Evolutionary conservation across 768 basidiomycete genomes (phyloP).

Genomic region (Boletus vinaceobasis): DNA sequence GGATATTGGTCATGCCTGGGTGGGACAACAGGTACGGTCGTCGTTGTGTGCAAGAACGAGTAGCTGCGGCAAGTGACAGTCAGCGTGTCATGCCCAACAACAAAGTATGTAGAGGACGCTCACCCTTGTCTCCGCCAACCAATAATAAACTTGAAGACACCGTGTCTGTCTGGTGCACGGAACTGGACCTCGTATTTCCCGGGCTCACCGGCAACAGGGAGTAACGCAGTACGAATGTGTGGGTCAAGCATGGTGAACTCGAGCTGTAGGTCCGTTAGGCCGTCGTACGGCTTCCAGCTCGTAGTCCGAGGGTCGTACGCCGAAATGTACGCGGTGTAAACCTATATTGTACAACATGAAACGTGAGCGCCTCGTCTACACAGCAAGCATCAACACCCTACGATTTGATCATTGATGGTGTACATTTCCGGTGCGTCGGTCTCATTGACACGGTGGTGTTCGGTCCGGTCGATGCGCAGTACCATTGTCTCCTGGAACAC

Average conservation of each 20-base stretch:
- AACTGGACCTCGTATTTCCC: conserved; percentile 81
- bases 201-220: conserved; percentile 49
- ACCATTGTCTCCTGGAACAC: conserved; percentile 85
- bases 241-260: conserved; percentile 99
- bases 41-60: conserved; percentile 69
- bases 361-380: not conserved
- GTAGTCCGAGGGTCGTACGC: conserved; percentile 53
- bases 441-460: conserved; percentile 69
- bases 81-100: not conserved
- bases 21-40: conserved; percentile 85
- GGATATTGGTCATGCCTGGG: conserved; percentile 94
- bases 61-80: conserved; percentile 42
- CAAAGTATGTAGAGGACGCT: conserved; percentile 21
- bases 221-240: conserved; percentile 80
- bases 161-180: conserved; percentile 91
- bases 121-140: conserved; percentile 89
- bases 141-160: conserved; percentile 96
- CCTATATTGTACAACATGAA: conserved; percentile 39
- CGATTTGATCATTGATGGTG: conserved; percentile 83
- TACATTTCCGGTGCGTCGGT: conserved; percentile 67
- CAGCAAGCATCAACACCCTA: conserved; percentile 30
- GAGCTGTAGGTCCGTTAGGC: conserved; percentile 77
- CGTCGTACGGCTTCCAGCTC: conserved; percentile 71
- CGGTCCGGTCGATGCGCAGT: conserved; percentile 69
- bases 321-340: conserved; percentile 71